phyloP scores from a whole-genome alignment of 1,284 basidiomycete genomes.

The Bondarzewia mesenterica region DNA sequence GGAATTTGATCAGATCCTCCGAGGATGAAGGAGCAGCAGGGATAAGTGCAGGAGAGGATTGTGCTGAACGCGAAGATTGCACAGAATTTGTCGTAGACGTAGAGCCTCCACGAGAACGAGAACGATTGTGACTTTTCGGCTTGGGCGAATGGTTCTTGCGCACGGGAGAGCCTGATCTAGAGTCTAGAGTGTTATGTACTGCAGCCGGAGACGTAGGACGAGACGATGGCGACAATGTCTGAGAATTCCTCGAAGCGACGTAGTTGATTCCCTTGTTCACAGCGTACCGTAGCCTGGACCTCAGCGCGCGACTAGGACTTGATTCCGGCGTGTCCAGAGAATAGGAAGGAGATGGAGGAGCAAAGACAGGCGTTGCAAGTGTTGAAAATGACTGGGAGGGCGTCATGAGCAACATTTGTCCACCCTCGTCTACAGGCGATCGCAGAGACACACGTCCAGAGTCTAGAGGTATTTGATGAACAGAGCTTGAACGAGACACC shows the following conservation, averaged over 20 bases:
- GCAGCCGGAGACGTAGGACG: background rate
- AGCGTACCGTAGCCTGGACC: background rate
- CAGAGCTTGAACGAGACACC: background rate
- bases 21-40: background rate
- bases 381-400: background rate
- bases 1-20: conserved; percentile 9
- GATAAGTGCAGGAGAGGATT: background rate
- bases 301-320: background rate
- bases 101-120: conserved; percentile 2
- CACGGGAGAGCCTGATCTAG: background rate
- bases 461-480: too few relatives aligned
- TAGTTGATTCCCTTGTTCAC: conserved; percentile 4
- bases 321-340: conserved; percentile 5
- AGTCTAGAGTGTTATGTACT: background rate
- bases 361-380: conserved; percentile 3
- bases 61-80: background rate
- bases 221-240: background rate
- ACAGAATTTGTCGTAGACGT: conserved; percentile 1
- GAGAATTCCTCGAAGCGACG: background rate
- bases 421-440: conserved; percentile 2
- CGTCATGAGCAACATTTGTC: conserved; percentile 2
- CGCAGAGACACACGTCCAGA: conserved; percentile 1
- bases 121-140: background rate
- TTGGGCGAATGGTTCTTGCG: too few relatives aligned
- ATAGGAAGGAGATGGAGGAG: background rate